Percentiles rank a stretch among this genome's conserved stretches.
Conservation (phyloP, 2,329 filamentous ascomycete genomes). For the Neophaeococcomyces mojaviensis region DNA sequence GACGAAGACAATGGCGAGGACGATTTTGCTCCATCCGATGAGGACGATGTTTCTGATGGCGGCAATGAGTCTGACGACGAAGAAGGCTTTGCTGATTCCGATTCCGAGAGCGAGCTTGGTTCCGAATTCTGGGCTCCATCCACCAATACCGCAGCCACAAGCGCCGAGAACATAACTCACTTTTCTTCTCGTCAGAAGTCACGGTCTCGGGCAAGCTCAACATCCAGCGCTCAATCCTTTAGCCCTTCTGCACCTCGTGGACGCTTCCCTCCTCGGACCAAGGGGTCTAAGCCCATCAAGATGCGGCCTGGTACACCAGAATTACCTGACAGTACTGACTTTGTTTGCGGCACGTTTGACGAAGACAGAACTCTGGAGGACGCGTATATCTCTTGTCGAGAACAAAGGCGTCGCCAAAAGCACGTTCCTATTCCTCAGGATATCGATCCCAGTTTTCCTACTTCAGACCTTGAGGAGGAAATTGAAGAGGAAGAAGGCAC, state of each 20-base stretch:
- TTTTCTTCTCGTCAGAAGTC: slow-evolving; percentile 34
- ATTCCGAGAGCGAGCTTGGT: slow-evolving; percentile 57
- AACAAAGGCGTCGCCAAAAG: slow-evolving; percentile 72
- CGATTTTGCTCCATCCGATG: slow-evolving; percentile 50
- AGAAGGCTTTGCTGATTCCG: slow-evolving; percentile 62
- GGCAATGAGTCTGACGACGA: slow-evolving; percentile 79
- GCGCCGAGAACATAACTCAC: slow-evolving; percentile 43
- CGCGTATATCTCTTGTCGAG: slow-evolving; percentile 78
- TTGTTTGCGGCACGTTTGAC: slow-evolving; percentile 95
- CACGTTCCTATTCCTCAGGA: slow-evolving; percentile 84
- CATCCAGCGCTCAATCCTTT: slow-evolving; percentile 31
- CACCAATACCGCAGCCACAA: slow-evolving; percentile 42
- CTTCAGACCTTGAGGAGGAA: slow-evolving; percentile 82
- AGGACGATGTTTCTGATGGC: slow-evolving; percentile 43
- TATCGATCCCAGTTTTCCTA: slow-evolving; percentile 94
- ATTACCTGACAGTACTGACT: slow-evolving; percentile 93
- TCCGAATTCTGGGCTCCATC: slow-evolving; percentile 59
- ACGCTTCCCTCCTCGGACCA: slow-evolving; percentile 6
- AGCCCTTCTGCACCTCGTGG: slow-evolving; percentile 18
- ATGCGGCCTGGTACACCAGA: slow-evolving; percentile 67
- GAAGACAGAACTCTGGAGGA: slow-evolving; percentile 93
- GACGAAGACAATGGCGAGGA: slow-evolving; percentile 61
- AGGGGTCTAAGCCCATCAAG: slow-evolving; percentile 30
- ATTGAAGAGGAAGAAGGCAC: slow-evolving; percentile 64
- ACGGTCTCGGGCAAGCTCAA: slow-evolving; percentile 44